Evolutionary conservation across 768 basidiomycete species (phyloP).

Genomic region (Lactarius sp.): DNA sequence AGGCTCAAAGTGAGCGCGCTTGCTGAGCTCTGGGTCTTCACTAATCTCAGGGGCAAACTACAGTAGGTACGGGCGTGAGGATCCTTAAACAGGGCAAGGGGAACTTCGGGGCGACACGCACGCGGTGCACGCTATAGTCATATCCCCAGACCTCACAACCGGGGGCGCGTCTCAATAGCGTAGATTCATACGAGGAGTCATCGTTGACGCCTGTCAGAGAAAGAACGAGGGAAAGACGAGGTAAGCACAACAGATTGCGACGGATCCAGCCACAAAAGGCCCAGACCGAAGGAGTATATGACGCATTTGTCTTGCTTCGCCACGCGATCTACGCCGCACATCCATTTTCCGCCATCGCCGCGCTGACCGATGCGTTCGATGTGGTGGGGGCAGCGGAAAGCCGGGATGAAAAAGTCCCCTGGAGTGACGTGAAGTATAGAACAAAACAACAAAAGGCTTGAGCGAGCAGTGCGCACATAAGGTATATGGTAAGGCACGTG

Average conservation of each 20-base stretch:
- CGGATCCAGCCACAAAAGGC: no score
- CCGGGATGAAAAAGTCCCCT: slow-evolving; percentile 40
- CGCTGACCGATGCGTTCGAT: slow-evolving; percentile 43
- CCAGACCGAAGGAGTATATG: slow-evolving; percentile 36
- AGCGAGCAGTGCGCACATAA: not conserved
- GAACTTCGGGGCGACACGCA: slow-evolving; percentile 24
- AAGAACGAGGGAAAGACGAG: no score
- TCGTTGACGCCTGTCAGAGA: slow-evolving; percentile 38
- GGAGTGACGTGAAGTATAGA: not conserved
- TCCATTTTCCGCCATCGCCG: slow-evolving; percentile 51
- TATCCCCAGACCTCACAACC: slow-evolving; percentile 37
- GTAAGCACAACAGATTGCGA: no score
- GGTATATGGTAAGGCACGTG: not conserved
- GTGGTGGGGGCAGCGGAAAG: slow-evolving; percentile 46
- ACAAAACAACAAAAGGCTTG: not conserved
- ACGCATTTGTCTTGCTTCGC: slow-evolving; percentile 30
- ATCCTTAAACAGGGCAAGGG: no score
- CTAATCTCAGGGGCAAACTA: slow-evolving; percentile 43
- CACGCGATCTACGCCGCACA: slow-evolving; percentile 45
- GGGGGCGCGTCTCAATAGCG: slow-evolving; percentile 39
- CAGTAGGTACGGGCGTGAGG: not conserved
- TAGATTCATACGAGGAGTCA: slow-evolving; percentile 49
- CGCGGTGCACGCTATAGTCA: slow-evolving; percentile 38
- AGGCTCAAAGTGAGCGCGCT: slow-evolving; percentile 41
- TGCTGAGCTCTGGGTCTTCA: slow-evolving; percentile 30